Evolutionary conservation across 2,329 filamentous ascomycete genomes (phyloP).

Genomic region (Penicillium sp.): DNA sequence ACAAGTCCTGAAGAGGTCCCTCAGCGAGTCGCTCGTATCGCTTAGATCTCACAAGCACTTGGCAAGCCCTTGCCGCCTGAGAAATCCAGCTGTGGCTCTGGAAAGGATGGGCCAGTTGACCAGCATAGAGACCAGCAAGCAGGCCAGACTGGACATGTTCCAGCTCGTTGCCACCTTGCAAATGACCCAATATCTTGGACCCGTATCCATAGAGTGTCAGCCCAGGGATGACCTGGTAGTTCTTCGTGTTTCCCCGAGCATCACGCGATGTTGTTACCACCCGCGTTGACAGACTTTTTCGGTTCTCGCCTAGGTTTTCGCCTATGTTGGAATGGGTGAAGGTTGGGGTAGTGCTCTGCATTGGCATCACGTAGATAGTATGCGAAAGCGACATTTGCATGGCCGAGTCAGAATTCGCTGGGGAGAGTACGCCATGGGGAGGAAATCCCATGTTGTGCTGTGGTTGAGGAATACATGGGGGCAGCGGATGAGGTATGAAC

Average conservation of each 20-base stretch:
- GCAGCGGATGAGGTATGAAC: conserved; percentile 26
- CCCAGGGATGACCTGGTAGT: conserved; percentile 82
- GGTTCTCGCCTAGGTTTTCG: conserved; percentile 6
- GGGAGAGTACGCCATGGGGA: conserved; percentile 27
- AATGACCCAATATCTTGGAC: conserved; percentile 77
- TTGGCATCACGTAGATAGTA: conserved; percentile 21
- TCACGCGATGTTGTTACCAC: conserved; percentile 17
- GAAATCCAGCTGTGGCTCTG: conserved; percentile 75
- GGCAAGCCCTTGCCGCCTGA: conserved; percentile 57
- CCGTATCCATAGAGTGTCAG: conserved; percentile 86
- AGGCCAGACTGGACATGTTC: conserved; percentile 81
- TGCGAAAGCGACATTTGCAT: conserved; percentile 21
- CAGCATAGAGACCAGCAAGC: conserved; percentile 81
- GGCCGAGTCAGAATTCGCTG: conserved; percentile 27
- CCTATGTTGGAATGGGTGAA: conserved; percentile 18
- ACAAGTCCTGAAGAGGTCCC: conserved; percentile 53
- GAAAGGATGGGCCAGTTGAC: conserved; percentile 78
- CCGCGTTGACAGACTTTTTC: conserved; percentile 17
- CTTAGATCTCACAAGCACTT: conserved; percentile 67
- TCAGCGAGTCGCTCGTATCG: conserved; percentile 35
- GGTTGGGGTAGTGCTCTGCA: conserved; percentile 9
- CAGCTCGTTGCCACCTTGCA: conserved; percentile 72
- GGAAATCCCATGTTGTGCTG: conserved; percentile 6
- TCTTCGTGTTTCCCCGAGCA: conserved; percentile 45
- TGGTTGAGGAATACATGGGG: background rate